These are phyloP conservation scores for Brassica rapa DNA, from an alignment of 345 rosid species.

Conservation along the genomic window DNA sequence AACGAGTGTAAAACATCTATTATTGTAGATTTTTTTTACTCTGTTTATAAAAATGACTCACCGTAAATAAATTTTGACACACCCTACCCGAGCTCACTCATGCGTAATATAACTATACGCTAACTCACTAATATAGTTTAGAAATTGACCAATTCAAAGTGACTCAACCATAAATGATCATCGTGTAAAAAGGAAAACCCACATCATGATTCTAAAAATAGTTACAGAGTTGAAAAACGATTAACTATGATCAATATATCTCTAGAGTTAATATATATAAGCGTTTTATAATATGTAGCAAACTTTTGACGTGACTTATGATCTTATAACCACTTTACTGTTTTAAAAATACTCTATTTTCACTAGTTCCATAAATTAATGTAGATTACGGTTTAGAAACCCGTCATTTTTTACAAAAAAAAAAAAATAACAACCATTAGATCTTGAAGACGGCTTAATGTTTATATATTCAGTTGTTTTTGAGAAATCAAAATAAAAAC, in stretches of 20 bases:
- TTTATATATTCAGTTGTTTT: not conserved
- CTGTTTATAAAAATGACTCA: not conserved
- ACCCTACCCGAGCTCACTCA: not conserved
- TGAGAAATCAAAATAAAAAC: not conserved
- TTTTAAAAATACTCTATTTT: not conserved
- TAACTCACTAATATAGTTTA: not conserved
- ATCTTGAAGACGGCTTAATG: not conserved
- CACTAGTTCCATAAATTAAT: not conserved
- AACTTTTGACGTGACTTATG: not conserved
- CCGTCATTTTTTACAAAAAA: not conserved
- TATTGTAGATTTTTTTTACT: not conserved
- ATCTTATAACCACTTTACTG: not conserved
- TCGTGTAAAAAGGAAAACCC: not conserved
- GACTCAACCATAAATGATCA: not conserved
- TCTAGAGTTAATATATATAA: not conserved
- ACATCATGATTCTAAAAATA: not conserved
- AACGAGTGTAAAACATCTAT: not conserved
- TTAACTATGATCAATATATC: not conserved
- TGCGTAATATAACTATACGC: not conserved
- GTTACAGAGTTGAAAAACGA: not conserved
- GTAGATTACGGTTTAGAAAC: not conserved
- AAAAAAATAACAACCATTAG: not conserved
- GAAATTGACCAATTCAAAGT: constrained; percentile 5
- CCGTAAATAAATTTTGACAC: constrained; percentile 7
- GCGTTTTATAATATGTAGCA: not conserved